phyloP scores from a whole-genome alignment of 2,329 filamentous ascomycete genomes.

The Fusarium pseudoanthophilum region DNA sequence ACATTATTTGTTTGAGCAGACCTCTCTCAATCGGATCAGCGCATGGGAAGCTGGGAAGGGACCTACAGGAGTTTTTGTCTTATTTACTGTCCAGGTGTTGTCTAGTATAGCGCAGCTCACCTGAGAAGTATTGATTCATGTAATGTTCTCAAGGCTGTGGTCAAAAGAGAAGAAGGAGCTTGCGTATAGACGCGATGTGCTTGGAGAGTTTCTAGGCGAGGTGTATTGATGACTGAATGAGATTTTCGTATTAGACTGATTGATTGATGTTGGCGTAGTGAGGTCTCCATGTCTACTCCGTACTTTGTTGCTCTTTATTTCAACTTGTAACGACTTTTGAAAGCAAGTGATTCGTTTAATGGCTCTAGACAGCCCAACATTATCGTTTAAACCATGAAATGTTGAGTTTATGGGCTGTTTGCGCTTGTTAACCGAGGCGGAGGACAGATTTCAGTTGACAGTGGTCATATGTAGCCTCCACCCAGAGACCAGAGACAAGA shows the following conservation, averaged over 20 bases:
- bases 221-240: conserved; percentile 46
- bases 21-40: conserved; percentile 31
- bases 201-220: conserved; percentile 27
- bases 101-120: conserved; percentile 16
- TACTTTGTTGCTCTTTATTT: neutral
- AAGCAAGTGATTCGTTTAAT: neutral
- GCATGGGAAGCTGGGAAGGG: conserved; percentile 26
- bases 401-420: neutral
- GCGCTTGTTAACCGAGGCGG: neutral
- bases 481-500: neutral
- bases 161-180: conserved; percentile 23
- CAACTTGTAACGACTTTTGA: neutral
- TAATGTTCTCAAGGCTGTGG: conserved; percentile 39
- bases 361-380: neutral
- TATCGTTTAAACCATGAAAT: neutral
- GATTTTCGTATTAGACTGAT: conserved; percentile 34
- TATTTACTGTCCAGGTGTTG: conserved; percentile 25
- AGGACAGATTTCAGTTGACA: conserved; percentile 26
- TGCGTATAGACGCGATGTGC: conserved; percentile 39
- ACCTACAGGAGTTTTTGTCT: conserved; percentile 38
- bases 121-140: conserved; percentile 23
- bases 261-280: neutral
- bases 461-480: conserved; percentile 9
- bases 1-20: conserved; percentile 28
- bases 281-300: neutral